These are phyloP conservation scores for Mycena venus DNA, from an alignment of 768 basidiomycete species.

Conservation along the genomic window DNA sequence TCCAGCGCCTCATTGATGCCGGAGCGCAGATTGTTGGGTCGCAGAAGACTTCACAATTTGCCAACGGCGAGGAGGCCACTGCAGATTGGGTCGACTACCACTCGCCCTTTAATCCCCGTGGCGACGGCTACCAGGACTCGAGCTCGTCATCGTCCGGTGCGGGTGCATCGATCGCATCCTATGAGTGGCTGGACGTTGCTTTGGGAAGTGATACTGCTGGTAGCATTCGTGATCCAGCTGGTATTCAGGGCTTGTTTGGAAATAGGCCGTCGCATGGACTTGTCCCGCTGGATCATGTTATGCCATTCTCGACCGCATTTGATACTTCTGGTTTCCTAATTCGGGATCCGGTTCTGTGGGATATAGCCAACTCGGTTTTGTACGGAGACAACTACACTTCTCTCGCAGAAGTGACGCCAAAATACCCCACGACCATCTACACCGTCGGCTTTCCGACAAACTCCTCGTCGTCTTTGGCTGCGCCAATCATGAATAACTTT, in stretches of 20 bases:
- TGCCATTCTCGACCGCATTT: conserved; percentile 14
- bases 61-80: conserved; percentile 7
- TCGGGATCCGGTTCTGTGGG: conserved; percentile 20
- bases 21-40: conserved; percentile 20
- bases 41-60: conserved; percentile 15
- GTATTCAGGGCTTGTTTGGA: conserved; percentile 16
- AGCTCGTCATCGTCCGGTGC: conserved; percentile 13
- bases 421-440: conserved; percentile 15
- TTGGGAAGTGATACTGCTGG: conserved; percentile 19
- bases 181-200: conserved; percentile 15
- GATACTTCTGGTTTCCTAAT: conserved; percentile 16
- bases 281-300: conserved; percentile 18
- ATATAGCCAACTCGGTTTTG: conserved; percentile 18
- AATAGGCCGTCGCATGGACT: conserved; percentile 19
- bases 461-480: conserved; percentile 6
- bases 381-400: conserved; percentile 20
- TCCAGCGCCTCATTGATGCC: conserved; percentile 20
- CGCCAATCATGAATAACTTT: conserved; percentile 4
- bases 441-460: conserved; percentile 20
- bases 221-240: conserved; percentile 16
- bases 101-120: conserved; percentile 19
- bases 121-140: conserved; percentile 21
- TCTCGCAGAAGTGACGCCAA: conserved; percentile 12
- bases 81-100: conserved; percentile 21
- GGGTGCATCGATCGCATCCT: conserved; percentile 14